These are phyloP conservation scores for Hanseniaspora hatyaiensis DNA, from an alignment of 805 yeast species.

Conservation along the genomic window DNA sequence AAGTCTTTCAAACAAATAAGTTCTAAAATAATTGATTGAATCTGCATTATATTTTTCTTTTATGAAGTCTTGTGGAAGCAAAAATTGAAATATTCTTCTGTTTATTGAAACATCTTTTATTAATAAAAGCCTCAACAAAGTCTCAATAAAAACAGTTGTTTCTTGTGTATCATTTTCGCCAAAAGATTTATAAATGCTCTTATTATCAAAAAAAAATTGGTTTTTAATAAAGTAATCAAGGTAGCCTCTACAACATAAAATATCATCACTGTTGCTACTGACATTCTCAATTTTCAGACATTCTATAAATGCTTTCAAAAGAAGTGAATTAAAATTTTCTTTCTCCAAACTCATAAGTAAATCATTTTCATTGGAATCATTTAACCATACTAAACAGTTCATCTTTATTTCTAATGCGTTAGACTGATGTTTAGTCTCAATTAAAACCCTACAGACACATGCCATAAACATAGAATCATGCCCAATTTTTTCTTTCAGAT, in stretches of 20 bases:
- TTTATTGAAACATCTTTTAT: slow-evolving; percentile 89
- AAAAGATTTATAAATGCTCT: slow-evolving; percentile 28
- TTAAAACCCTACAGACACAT: slow-evolving; percentile 57
- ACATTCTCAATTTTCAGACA: slow-evolving; percentile 57
- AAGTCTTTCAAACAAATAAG: slow-evolving; percentile 42
- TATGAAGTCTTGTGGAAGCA: slow-evolving; percentile 47
- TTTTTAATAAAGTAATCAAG: slow-evolving; percentile 50
- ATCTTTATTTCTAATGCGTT: slow-evolving; percentile 31
- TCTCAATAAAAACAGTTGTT: slow-evolving; percentile 39
- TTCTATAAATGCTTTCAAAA: slow-evolving; percentile 39
- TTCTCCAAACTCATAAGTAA: not conserved
- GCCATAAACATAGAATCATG: slow-evolving; percentile 83
- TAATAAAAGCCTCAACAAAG: slow-evolving; percentile 58
- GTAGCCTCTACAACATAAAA: slow-evolving; percentile 54
- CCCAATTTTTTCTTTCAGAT: slow-evolving; percentile 42
- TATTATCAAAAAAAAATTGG: slow-evolving; percentile 37
- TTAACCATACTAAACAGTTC: slow-evolving; percentile 70
- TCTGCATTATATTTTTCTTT: not conserved
- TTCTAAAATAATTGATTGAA: slow-evolving; percentile 40
- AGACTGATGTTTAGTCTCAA: slow-evolving; percentile 59
- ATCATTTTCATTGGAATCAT: not conserved
- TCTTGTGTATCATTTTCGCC: not conserved
- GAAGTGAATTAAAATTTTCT: slow-evolving; percentile 38
- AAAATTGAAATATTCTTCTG: slow-evolving; percentile 76
- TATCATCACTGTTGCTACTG: slow-evolving; percentile 67